Conservation (phyloP, 2,329 filamentous ascomycete genomes). For the Calonectria montana region DNA sequence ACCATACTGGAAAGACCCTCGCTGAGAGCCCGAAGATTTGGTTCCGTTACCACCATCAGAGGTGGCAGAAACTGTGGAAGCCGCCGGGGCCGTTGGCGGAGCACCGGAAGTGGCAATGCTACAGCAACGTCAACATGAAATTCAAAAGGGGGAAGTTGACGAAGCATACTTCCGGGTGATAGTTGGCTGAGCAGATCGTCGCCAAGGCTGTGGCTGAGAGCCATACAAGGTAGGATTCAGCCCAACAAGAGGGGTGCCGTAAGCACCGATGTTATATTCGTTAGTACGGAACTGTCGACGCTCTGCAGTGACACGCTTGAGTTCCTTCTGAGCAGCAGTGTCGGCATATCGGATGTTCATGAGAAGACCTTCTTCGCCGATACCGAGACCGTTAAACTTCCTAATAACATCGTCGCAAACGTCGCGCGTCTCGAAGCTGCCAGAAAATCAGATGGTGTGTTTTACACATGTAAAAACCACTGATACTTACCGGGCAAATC, state of each 20-base stretch:
- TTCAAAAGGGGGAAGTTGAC: neutral
- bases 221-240: constrained; percentile 56
- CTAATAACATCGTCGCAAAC: constrained; percentile 90
- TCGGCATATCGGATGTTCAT: constrained; percentile 97
- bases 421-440: constrained; percentile 88
- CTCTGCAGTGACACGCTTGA: constrained; percentile 96
- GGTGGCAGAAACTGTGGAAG: constrained; percentile 40
- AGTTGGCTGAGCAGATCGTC: constrained; percentile 43
- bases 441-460: constrained; percentile 3
- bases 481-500: constrained; percentile 85
- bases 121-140: constrained; percentile 15
- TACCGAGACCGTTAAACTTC: constrained; percentile 83
- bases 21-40: constrained; percentile 47
- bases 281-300: constrained; percentile 95
- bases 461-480: neutral
- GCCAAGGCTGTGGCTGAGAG: constrained; percentile 52
- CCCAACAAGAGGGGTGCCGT: constrained; percentile 71
- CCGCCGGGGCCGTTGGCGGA: constrained; percentile 9
- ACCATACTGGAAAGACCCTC: constrained; percentile 52
- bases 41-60: constrained; percentile 42
- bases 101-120: constrained; percentile 18
- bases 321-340: constrained; percentile 93
- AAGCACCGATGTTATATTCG: constrained; percentile 86
- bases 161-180: constrained; percentile 46
- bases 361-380: constrained; percentile 83